Base-by-base conservation (phyloP, 2,329 filamentous ascomycete species). In the Aspergillus brunneoviolaceus region DNA sequence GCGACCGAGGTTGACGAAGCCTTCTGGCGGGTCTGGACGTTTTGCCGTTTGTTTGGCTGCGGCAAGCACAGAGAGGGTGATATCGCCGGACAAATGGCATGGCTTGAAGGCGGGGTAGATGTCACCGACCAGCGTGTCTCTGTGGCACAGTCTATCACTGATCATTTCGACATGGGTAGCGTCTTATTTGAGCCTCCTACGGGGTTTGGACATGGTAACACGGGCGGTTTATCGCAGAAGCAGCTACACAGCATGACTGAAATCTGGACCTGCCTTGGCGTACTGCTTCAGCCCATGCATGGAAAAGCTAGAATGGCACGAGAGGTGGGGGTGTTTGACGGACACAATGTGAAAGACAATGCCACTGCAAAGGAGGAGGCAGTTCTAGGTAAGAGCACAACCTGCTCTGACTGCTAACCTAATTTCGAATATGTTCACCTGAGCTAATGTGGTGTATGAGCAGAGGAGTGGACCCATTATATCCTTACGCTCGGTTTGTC, bases 1-100 rank as follows among this genome's bases (percentile, higher is more conserved):
- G 79, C 82, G 1, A 76, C 77, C 47, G 81, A 85, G 59, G 79
- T 88, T 27, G 83, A 87, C 59, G 81, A 87, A 70, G 85, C 86
- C 0, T 80, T 88, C 51, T 88, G 85, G 84, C 82, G 86, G 2
- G 83, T 89, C 31, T 88, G 86, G 85, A 86, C 82, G 0, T 89
- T 88, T 72, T 88, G 85, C 71, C 81, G 81, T 57, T 82, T 87
- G 33, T 89, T 89, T 56, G 86, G 86, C 1, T 81, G 79, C 53
- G 79, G 80, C 0, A 87, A 85, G 64, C 80, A 79, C 4, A 80
- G 85, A 14, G 84, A 87, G 64, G 81, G 85, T 31, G 85, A 88
- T 60, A 76, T 87, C 35, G 76, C 81, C 39, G 84, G 81, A 4
- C 85, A 88, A 69, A 79, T 85, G 64, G 85, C 87, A 66, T 89